A percentile compares a stretch with the other conserved stretches of the same genome.
Conservation (phyloP, 805 yeast species). For the Metschnikowia picachoensis region DNA sequence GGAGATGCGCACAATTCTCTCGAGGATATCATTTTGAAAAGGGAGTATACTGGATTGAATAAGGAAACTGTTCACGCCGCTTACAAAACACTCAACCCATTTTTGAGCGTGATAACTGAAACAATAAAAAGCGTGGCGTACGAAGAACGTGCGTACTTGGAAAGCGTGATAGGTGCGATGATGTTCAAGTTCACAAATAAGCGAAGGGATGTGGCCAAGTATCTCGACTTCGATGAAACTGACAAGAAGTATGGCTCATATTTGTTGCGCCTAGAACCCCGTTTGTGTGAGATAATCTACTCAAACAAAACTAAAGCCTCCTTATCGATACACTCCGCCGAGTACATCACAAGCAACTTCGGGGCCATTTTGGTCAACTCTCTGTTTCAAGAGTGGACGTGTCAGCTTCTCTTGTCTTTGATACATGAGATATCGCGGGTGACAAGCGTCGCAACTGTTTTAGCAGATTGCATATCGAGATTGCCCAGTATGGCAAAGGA, state of each 20-base stretch:
- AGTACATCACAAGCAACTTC: constrained; percentile 4
- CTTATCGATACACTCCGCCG: background rate
- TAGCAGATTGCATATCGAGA: constrained; percentile 26
- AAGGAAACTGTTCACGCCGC: background rate
- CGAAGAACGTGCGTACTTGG: constrained; percentile 22
- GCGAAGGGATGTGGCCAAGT: constrained; percentile 17
- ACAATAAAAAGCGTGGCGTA: constrained; percentile 10
- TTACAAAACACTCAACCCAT: constrained; percentile 4
- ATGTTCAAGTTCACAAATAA: constrained; percentile 24
- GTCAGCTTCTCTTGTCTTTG: constrained; percentile 3
- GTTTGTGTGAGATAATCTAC: constrained; percentile 3
- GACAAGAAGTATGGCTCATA: constrained; percentile 15
- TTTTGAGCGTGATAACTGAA: constrained; percentile 17
- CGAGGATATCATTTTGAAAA: background rate
- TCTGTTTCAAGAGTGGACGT: constrained; percentile 3
- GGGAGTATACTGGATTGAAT: constrained; percentile 1
- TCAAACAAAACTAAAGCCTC: constrained; percentile 18
- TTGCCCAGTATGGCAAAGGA: constrained; percentile 22
- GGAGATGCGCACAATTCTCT: constrained; percentile 5
- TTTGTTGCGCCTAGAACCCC: constrained; percentile 32
- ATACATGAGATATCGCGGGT: background rate
- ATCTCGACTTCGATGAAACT: constrained; percentile 20
- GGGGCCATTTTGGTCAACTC: constrained; percentile 10
- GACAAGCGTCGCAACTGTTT: background rate
- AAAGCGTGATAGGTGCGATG: constrained; percentile 39